Base-by-base conservation (phyloP, 2,329 filamentous ascomycete genomes). In the Fusarium sp. region DNA sequence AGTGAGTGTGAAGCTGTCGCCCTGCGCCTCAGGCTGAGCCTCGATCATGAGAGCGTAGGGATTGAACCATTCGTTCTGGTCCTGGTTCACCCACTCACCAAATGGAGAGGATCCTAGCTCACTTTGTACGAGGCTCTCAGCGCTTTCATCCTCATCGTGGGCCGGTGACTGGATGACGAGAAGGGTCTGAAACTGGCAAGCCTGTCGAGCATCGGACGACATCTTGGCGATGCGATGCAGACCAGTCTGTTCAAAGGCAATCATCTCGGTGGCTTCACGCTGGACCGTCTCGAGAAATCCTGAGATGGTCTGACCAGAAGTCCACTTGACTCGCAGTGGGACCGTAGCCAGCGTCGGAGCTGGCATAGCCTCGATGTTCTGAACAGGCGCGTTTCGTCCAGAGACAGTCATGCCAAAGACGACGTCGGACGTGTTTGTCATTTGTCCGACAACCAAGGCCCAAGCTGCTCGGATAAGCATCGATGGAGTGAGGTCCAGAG, bases 401-500 rank as follows among this genome's bases (percentile, higher is more conserved):
- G 84, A 84, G 1, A 86, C 76, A 0, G 84, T 85, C 62, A 82
- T 80, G 0, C 85, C 86, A 67, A 86, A 86, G 13, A 84, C 76
- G 14, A 86, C 81, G 58, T 86, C 84, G 2, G 81, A 20, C 1
- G 68, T 71, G 3, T 67, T 87, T 4, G 43, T 91, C 14, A 82
- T 81, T 27, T 84, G 81, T n/a, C 52, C 39, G 14, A 8, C 90
- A 2, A 92, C 77, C 63, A 87, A 85, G 7, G 85, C 84, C 76
- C 88, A 85, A 0, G 89, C 89, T 33, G 87, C 85, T 2, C 71
- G 65, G n/a, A 79, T 37, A 4, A 76, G 5, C 0, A 60, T 77
- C 0, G 76, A 64, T 6, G 61, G 27, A 3, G 65, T 64, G 22
- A 35, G 33, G 4, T 56, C 33, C 7, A 60, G 24, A 7, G 57